Base-by-base conservation (phyloP, 2,329 filamentous ascomycete genomes). In the Rhinocladiella mackenziei region DNA sequence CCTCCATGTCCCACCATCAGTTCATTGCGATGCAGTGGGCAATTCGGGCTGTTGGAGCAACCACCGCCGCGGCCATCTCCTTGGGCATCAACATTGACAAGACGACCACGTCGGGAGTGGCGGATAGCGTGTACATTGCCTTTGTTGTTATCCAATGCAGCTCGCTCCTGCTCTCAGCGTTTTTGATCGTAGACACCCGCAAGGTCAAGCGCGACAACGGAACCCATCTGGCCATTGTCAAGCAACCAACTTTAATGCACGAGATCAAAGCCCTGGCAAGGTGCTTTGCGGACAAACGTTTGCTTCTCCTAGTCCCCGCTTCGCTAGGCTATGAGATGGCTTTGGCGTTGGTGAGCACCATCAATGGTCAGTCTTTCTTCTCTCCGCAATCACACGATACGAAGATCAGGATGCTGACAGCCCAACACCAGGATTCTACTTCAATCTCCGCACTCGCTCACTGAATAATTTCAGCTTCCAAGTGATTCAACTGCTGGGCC, bases 201-300 rank as follows among this genome's bases (percentile, higher is more conserved):
- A 39, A 45, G 6, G 34, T 56, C 11, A 36, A 50, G 10, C 51
- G 53, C 14, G 45, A 53, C 29, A 52, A 56, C 33, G 53, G 53
- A 2, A 47, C 45, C 13, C 45, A 53, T 18, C 43, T 56, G 19
- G 52, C 53, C 30, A 45, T 49, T 11, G 55, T 54, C 49, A 36
- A 46, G 19, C 26, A 33, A 9, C 29, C 40, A 6, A 41, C 34
- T 4, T 13, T 39, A n/a, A 15, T 20, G 33, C 14, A 23, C 10
- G 34, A 43, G 14, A 25, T 48, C 25, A 18, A 13, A 13, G 33
- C 13, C 3, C 13, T 39, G 19, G 17, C 7, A 22, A 17, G 18
- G 17, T 5, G 41, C 10, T 22, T 48, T 20, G 40, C 32, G 8
- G 47, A 55, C n/a, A 30, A n/a, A 17, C 43, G 20, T 23, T 34